Base-by-base conservation (phyloP, 805 yeast species). In the Spencermartinsiella europaea region DNA sequence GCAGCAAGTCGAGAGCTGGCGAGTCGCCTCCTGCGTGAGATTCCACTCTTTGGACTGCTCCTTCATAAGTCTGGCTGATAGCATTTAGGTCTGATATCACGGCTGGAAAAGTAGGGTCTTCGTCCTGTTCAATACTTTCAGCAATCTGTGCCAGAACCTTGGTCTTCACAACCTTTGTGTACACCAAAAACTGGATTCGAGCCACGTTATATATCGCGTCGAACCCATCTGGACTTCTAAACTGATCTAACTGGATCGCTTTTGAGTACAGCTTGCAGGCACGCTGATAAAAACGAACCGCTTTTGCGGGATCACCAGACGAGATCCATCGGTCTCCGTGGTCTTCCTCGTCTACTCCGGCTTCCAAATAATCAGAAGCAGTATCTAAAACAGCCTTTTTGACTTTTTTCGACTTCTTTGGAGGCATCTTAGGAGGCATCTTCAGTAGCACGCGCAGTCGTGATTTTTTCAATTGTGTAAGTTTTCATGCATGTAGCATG, bases 301-400 rank as follows among this genome's bases (percentile, higher is more conserved):
- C 76, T 53, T 84, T 83, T 8, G 83, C 66, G 4, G 81, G 59
- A 54, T 83, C 90, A 7, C 31, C 31, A 0, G 86, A 78, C 1
- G 77, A 69, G 4, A 78, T 60, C 88, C 89, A 84, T 40, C 90
- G 62, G 57, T 83, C 90, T 0, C 87, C 91, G n/a, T 77, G 73
- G 48, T 83, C 90, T 58, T 83, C 91, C 46, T 77, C 80, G 8
- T 67, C 68, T 0, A 80, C 70, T 1, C 80, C 91, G 42, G 65
- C 65, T 27, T 76, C 79, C n/a, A 81, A 68, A 44, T 57, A 73
- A 3, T 80, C 86, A 27, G 75, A 77, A 0, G 75, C 70, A 0
- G 79, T 71, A 3, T 65, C 42, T 7, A 55, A 58, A n/a, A 16
- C 37, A 1, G 38, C 31, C 2, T 43, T 17, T 37, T 38, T 33